Evolutionary conservation across 2,329 filamentous ascomycete genomes (phyloP).

Genomic region (Pseudogymnoascus sp.): DNA sequence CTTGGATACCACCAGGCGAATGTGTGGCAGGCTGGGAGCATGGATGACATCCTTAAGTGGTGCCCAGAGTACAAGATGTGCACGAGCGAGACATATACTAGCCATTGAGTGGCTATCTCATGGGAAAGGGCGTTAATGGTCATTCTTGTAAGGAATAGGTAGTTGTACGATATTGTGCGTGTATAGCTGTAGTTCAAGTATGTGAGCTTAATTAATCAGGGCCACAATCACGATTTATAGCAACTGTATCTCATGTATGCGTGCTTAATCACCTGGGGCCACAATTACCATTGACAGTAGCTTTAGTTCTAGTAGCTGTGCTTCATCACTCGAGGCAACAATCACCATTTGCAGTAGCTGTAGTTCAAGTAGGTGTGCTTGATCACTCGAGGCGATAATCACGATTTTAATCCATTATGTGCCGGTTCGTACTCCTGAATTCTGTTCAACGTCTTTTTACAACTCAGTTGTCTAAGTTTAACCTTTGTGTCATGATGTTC

Average conservation of each 20-base stretch:
- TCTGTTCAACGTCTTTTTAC: neutral
- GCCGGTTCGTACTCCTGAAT: neutral
- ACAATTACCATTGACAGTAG: too few species aligned
- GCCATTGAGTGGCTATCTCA: constrained; percentile 3
- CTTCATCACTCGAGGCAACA: too few species aligned
- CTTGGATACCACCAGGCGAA: constrained; percentile 26
- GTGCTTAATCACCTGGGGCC: too few species aligned
- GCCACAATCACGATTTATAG: too few species aligned
- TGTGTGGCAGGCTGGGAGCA: constrained; percentile 15
- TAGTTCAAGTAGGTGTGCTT: too few species aligned
- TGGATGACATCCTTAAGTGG: constrained; percentile 10
- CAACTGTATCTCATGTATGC: too few species aligned
- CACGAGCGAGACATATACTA: constrained; percentile 9
- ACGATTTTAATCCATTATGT: too few species aligned
- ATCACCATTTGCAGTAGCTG: too few species aligned
- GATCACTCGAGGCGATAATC: too few species aligned
- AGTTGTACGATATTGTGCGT: neutral
- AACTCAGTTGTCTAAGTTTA: neutral
- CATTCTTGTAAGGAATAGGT: neutral
- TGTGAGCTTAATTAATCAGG: too few species aligned
- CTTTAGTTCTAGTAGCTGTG: too few species aligned
- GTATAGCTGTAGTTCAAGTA: neutral
- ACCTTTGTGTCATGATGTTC: neutral
- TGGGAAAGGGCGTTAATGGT: neutral
- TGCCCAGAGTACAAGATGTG: constrained; percentile 13